Conservation (phyloP, 306 rosid species). For the Cucumis sativus region DNA sequence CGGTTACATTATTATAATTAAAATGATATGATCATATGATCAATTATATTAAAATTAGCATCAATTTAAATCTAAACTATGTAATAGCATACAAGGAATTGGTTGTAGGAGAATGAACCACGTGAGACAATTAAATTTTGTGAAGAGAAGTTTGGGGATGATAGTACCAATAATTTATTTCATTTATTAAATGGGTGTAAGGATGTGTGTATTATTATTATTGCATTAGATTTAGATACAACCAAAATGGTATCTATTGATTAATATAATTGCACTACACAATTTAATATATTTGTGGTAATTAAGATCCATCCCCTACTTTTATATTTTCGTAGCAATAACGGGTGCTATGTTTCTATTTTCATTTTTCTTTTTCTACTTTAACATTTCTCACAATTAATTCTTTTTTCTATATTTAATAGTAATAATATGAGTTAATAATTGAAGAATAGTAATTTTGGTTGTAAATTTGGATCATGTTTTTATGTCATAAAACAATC, state of each 20-base stretch:
- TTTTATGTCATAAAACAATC: too few relatives aligned
- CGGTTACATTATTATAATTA: background rate
- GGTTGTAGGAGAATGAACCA: background rate
- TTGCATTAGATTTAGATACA: background rate
- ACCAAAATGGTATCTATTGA: background rate
- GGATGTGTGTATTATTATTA: background rate
- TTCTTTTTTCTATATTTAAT: background rate
- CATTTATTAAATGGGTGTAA: too few relatives aligned
- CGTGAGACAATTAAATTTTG: too few relatives aligned
- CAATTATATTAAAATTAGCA: too few relatives aligned
- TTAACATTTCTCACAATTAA: background rate
- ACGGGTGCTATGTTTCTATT: background rate
- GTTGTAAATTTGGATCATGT: too few relatives aligned
- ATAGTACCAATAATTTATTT: background rate
- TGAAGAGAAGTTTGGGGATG: background rate
- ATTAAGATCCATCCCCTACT: background rate
- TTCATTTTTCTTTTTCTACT: too few relatives aligned
- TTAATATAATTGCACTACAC: background rate
- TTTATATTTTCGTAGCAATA: background rate
- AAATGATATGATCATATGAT: too few relatives aligned
- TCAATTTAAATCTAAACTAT: too few relatives aligned
- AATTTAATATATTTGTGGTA: background rate
- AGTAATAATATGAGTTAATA: background rate
- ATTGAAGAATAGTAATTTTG: background rate
- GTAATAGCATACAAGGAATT: too few relatives aligned